Percentiles rank a stretch among this genome's conserved stretches.
Evolutionary conservation across 2,329 filamentous ascomycete genomes (phyloP).

Genomic region (Harringtonia lauricola): DNA sequence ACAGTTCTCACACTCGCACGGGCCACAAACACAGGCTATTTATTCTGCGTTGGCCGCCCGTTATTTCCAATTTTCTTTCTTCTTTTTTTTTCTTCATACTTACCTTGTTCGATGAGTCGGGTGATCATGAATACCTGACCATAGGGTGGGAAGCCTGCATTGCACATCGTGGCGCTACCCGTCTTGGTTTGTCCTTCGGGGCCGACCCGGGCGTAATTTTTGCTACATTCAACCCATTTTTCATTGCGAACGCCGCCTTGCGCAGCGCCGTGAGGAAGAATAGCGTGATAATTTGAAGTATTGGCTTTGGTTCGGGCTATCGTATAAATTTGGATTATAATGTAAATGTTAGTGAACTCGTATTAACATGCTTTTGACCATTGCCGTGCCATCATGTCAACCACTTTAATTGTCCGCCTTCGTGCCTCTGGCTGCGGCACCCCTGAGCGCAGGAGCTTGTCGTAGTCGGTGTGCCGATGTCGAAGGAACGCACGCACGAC

Average conservation of each 20-base stretch:
- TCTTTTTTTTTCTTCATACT: conserved; percentile 14
- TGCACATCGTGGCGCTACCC: conserved; percentile 15
- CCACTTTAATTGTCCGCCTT: too few relatives aligned
- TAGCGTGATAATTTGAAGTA: too few relatives aligned
- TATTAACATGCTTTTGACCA: too few relatives aligned
- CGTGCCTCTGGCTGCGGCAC: not conserved
- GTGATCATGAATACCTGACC: conserved; percentile 16
- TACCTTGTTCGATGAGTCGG: conserved; percentile 17
- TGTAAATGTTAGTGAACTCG: too few relatives aligned
- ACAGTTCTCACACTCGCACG: conserved; percentile 8
- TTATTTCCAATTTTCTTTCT: conserved; percentile 6
- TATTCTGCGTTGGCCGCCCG: not conserved
- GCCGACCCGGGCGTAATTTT: conserved; percentile 16
- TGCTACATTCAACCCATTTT: conserved; percentile 12
- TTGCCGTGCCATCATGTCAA: too few relatives aligned
- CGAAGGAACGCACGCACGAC: conserved; percentile 38
- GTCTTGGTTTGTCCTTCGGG: conserved; percentile 16
- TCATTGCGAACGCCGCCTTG: conserved; percentile 11
- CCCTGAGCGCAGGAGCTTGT: conserved; percentile 21
- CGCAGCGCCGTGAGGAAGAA: conserved; percentile 10
- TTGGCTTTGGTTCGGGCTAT: too few relatives aligned
- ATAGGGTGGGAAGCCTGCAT: conserved; percentile 17
- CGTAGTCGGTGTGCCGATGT: conserved; percentile 36
- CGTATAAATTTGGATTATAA: too few relatives aligned
- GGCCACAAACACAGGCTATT: conserved; percentile 4